phyloP scores from a whole-genome alignment of 2,329 filamentous ascomycete species.

The Tetracladium maxilliforme region DNA sequence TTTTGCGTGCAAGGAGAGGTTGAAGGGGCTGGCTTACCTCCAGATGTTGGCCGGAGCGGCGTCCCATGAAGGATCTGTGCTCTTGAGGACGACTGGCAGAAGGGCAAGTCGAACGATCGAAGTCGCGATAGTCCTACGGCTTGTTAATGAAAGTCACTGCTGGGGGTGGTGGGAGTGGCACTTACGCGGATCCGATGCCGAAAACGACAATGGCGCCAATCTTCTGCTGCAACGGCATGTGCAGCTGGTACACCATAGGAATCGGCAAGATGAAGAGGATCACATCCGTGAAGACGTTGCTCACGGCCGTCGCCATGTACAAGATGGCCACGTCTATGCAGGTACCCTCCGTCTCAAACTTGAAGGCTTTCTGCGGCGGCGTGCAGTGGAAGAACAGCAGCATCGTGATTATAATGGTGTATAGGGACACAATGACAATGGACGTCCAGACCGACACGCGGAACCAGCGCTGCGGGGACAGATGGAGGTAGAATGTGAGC shows the following conservation, averaged over 20 bases:
- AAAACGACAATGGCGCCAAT: conserved; percentile 27
- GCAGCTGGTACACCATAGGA: conserved; percentile 26
- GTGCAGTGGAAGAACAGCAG: conserved; percentile 20
- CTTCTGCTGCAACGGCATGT: conserved; percentile 29
- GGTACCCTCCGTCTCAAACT: conserved; percentile 14
- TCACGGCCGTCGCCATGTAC: conserved; percentile 29
- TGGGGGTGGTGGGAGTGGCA: conserved; percentile 3
- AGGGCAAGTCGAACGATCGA: conserved; percentile 15
- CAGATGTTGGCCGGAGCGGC: conserved; percentile 12
- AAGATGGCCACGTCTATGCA: conserved; percentile 30
- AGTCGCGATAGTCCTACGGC: conserved; percentile 17
- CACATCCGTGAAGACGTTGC: conserved; percentile 31
- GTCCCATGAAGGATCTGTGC: conserved; percentile 14
- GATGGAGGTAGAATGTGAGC: conserved; percentile 20
- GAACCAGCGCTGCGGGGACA: conserved; percentile 19
- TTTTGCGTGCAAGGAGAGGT: no score
- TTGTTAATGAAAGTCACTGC: background rate
- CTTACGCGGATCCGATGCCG: conserved; percentile 25
- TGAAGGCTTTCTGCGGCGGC: conserved; percentile 17
- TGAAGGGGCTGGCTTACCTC: conserved; percentile 10
- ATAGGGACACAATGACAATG: conserved; percentile 14
- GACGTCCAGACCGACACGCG: conserved; percentile 14
- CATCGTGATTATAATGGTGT: conserved; percentile 17
- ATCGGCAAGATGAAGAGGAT: conserved; percentile 29
- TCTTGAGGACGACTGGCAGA: conserved; percentile 11